Percentiles rank a stretch among this genome's conserved stretches.
phyloP scores from a whole-genome alignment of 805 yeast genomes.

The Hyphopichia homilentoma region DNA sequence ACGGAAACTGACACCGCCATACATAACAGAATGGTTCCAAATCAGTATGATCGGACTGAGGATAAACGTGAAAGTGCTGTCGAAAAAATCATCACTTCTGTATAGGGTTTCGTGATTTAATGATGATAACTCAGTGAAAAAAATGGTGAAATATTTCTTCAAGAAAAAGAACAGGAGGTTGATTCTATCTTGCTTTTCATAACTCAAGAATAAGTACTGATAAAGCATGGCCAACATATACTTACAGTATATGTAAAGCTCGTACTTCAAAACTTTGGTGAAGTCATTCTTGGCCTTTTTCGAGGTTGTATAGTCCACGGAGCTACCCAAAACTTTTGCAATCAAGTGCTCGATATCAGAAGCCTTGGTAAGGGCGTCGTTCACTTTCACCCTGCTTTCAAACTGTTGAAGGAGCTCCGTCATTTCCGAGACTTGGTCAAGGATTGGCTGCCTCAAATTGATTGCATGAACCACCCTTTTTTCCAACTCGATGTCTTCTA shows the following conservation, averaged over 20 bases:
- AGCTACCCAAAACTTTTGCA: neutral
- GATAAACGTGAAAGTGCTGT: too few relatives aligned
- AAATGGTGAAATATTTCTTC: neutral
- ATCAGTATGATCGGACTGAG: too few relatives aligned
- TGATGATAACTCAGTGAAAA: neutral
- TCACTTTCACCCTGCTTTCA: neutral
- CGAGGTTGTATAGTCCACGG: neutral
- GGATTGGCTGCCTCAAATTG: too few relatives aligned
- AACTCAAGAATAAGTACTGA: neutral
- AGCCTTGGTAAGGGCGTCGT: neutral
- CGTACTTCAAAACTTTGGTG: neutral
- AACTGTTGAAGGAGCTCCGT: too few relatives aligned
- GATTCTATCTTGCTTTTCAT: neutral
- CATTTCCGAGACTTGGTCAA: too few relatives aligned
- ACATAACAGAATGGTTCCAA: too few relatives aligned
- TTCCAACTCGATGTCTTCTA: constrained; percentile 7
- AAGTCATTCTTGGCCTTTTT: neutral
- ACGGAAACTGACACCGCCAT: too few relatives aligned
- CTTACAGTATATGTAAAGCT: neutral
- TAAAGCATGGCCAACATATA: neutral
- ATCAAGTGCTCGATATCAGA: neutral
- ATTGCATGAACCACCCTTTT: constrained; percentile 2
- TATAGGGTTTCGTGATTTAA: neutral
- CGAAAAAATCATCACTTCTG: too few relatives aligned
- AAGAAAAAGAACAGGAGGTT: neutral